A percentile compares a stretch with the other conserved stretches of the same genome.
phyloP scores from a whole-genome alignment of 139 green algal genomes.

The Chlamydomonas asymmetrica region DNA sequence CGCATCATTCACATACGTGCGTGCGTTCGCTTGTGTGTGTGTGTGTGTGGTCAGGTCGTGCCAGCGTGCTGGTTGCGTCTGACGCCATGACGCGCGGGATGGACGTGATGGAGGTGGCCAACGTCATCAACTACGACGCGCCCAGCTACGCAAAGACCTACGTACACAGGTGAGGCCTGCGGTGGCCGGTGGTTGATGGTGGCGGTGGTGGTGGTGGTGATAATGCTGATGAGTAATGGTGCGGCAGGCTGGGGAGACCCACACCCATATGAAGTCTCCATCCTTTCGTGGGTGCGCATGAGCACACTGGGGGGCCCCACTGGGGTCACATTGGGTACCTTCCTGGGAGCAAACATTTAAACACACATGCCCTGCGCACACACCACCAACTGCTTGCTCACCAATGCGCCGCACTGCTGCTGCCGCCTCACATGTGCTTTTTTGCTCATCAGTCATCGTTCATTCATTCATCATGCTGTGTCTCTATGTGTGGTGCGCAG shows the following conservation, averaged over 20 bases:
- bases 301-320: no score
- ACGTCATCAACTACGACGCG: constrained; percentile 88
- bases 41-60: constrained; percentile 6
- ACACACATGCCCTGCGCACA: background rate
- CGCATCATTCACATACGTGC: no score
- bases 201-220: no score
- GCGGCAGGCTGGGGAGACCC: no score
- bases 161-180: constrained; percentile 57
- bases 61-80: constrained; percentile 78
- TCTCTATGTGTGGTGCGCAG: constrained; percentile 47
- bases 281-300: no score
- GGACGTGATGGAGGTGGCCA: constrained; percentile 68
- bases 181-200: no score
- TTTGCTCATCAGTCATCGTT: background rate
- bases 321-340: background rate
- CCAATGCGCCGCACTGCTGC: no score
- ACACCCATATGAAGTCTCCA: no score
- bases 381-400: no score
- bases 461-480: background rate
- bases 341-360: background rate
- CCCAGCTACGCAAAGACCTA: constrained; percentile 87
- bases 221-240: no score
- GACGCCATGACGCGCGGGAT: constrained; percentile 91
- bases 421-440: no score
- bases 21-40: no score